Evolutionary conservation across 768 basidiomycete genomes (phyloP), one percentile per base, ranked within the genome.

Genomic region (Tylopilus cervinicoccineus): DNA sequence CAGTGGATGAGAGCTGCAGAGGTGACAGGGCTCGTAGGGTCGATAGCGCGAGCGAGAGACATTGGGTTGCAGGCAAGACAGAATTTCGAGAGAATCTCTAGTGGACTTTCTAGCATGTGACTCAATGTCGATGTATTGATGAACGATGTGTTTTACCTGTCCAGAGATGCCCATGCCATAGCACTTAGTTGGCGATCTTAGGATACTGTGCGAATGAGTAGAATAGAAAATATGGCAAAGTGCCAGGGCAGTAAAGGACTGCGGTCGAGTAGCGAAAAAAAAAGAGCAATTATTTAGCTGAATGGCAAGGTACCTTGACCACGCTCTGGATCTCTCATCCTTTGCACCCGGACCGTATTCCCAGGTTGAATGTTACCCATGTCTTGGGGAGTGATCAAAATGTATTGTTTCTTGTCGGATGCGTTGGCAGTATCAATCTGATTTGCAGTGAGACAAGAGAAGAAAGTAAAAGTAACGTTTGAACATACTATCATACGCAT

Each of bases 371-470:
- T 72, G 58, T 82, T 86, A 37, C 80, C 80, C 88, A 93, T 91
- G 57, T 89, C 88, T 58, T 91, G 89, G n/a, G 95, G 95, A 1
- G 94, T 96, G 63, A 98, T 97, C 38, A 98, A 76, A 44, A 98
- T 82, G 62, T 92, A 95, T 66, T 98, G 95, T 59, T 90, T 93
- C 69, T 84, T 82, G 65, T 92, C 83, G 7, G 86, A 87, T 9
- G 80, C 76, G 58, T 88, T 91, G 8, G 94, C 94, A 2, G 88
- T 90, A 23, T 93, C 91, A 54, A 94, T 88, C 90, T 91, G 48
- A 13, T 48, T 55, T 16, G 12, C 5, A 36, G 17, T 57, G 24
- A 56, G 38, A 34, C 43, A 22, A 51, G 45, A 40, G n/a, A 26
- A 33, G 4, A 23, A 38, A 16, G 24, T 20, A 10, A 12, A 14